A percentile compares a stretch with the other conserved stretches of the same genome.
Conservation (phyloP, 306 rosid species). For the Rosa lucieae region DNA sequence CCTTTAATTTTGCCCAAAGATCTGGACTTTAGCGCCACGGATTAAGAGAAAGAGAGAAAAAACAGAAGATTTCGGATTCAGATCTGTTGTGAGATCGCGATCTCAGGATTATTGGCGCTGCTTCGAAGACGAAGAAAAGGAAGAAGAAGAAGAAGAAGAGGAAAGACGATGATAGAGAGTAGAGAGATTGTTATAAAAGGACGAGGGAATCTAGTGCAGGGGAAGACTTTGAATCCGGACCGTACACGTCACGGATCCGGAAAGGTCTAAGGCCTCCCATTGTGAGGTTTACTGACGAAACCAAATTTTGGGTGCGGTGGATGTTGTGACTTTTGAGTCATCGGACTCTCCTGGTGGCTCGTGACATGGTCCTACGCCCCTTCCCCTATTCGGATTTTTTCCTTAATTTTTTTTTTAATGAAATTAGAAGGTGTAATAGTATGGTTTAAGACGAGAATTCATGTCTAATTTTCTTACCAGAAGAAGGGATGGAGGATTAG, state of each 20-base stretch:
- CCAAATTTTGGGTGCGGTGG: not conserved
- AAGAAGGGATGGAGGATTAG: not conserved
- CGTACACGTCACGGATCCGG: constrained; percentile 60
- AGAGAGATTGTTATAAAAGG: not conserved
- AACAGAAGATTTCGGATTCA: not conserved
- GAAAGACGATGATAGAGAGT: not conserved
- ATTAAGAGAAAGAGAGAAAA: not conserved
- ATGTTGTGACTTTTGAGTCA: not conserved
- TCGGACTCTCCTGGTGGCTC: not conserved
- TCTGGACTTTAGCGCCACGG: constrained; percentile 18
- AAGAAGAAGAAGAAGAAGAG: no score
- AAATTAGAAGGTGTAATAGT: not conserved
- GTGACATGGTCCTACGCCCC: not conserved
- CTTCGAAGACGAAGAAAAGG: not conserved
- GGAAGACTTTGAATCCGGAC: constrained; percentile 46
- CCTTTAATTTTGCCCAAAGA: constrained; percentile 20
- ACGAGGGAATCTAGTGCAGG: constrained; percentile 33
- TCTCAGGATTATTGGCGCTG: not conserved
- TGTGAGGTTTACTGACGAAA: no score
- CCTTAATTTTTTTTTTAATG: not conserved
- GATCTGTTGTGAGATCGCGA: constrained; percentile 25
- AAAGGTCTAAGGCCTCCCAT: no score
- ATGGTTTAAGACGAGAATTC: not conserved
- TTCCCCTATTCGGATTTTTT: not conserved
- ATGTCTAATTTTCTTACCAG: not conserved